These are phyloP conservation scores for Cardamine occulta DNA, from an alignment of 345 rosid genomes.

Conservation along the genomic window DNA sequence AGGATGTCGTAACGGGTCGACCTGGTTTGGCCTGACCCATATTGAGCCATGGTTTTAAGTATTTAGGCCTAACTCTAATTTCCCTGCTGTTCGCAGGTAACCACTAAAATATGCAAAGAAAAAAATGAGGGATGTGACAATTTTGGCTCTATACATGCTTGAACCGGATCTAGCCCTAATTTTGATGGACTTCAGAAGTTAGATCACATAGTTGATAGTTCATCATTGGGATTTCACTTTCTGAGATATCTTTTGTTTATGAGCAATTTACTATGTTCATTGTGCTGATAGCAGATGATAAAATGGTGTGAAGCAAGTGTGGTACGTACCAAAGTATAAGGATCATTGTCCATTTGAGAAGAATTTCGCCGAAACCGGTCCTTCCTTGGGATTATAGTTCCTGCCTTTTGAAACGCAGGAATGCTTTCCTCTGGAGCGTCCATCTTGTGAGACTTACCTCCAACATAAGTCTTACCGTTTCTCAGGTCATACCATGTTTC, in stretches of 20 bases:
- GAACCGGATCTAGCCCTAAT: neutral
- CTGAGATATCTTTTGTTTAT: neutral
- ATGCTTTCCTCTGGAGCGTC: conserved; percentile 80
- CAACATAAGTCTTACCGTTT: conserved; percentile 67
- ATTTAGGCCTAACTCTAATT: neutral
- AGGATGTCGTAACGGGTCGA: neutral
- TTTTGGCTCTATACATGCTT: neutral
- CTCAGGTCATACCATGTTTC: conserved; percentile 87
- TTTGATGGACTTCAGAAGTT: neutral
- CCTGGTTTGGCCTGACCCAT: neutral
- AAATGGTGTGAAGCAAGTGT: neutral
- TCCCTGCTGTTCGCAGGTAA: neutral
- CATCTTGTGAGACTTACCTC: conserved; percentile 72
- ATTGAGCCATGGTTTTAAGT: neutral
- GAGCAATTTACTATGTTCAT: neutral
- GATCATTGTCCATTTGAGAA: conserved; percentile 92
- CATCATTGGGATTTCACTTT: neutral
- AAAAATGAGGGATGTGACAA: neutral
- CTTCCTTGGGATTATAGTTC: conserved; percentile 90
- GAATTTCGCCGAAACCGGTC: conserved; percentile 93
- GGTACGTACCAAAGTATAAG: conserved; percentile 83
- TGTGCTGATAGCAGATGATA: conserved; percentile 2
- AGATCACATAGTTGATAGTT: neutral
- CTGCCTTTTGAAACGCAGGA: conserved; percentile 97
- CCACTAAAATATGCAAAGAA: neutral